These are phyloP conservation scores for Gymnopilus junonius DNA, from an alignment of 768 basidiomycete species.

Conservation along the genomic window DNA sequence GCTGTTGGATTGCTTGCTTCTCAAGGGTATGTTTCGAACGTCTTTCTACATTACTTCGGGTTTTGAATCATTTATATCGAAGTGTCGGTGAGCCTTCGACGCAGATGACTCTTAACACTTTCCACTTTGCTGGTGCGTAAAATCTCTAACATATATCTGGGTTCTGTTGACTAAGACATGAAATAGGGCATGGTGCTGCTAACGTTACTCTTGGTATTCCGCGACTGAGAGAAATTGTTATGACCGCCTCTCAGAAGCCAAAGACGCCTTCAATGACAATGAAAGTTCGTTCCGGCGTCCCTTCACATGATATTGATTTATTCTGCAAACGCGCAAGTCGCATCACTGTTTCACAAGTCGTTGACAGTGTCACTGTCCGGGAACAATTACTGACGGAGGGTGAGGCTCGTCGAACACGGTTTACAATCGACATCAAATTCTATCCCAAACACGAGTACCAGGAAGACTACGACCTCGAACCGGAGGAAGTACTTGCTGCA, in stretches of 20 bases:
- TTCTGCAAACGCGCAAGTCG: constrained; percentile 93
- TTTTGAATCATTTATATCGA: constrained; percentile 1
- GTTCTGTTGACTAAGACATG: constrained; percentile 5
- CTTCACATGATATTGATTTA: constrained; percentile 58
- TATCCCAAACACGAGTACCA: constrained; percentile 86
- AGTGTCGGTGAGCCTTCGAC: constrained; percentile 99
- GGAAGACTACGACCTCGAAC: constrained; percentile 79
- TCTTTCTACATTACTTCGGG: not conserved
- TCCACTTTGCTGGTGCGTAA: constrained; percentile 91
- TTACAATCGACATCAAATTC: constrained; percentile 81
- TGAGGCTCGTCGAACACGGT: constrained; percentile 74
- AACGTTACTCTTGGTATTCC: constrained; percentile 99
- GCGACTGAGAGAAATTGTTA: constrained; percentile 96
- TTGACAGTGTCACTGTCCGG: constrained; percentile 81
- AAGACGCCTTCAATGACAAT: constrained; percentile 98
- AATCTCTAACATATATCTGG: not conserved
- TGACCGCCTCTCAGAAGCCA: constrained; percentile 96
- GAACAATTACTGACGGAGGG: constrained; percentile 74
- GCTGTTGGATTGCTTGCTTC: constrained; percentile 97
- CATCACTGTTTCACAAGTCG: constrained; percentile 85
- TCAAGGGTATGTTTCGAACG: constrained; percentile 75
- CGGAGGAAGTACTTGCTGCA: constrained; percentile 70
- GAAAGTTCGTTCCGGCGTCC: constrained; percentile 58
- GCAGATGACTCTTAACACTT: constrained; percentile 99
- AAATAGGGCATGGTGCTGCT: constrained; percentile 94